Evolutionary conservation across 2,329 filamentous ascomycete genomes (phyloP).

Genomic region (Aureobasidium sp.): DNA sequence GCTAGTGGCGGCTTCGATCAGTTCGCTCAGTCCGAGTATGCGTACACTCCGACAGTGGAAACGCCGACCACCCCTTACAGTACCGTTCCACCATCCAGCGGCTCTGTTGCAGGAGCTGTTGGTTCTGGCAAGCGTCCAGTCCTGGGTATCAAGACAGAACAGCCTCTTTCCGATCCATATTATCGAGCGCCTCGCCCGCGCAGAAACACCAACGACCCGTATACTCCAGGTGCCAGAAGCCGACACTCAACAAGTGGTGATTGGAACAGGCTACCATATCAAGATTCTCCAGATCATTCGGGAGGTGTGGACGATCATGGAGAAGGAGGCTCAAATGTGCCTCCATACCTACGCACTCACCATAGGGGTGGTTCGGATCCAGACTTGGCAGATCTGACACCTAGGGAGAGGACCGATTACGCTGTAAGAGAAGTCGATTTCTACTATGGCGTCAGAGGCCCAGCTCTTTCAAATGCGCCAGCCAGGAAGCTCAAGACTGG

Average conservation of each 20-base stretch:
- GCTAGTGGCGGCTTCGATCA: conserved; percentile 44
- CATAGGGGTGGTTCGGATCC: conserved; percentile 43
- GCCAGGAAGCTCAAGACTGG: conserved; percentile 85
- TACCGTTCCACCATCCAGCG: conserved; percentile 47
- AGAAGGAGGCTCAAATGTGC: conserved; percentile 40
- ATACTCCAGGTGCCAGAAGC: conserved; percentile 35
- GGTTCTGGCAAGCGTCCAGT: conserved; percentile 40
- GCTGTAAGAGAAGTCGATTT: conserved; percentile 92
- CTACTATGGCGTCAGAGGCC: conserved; percentile 87
- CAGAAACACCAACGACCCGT: conserved; percentile 51
- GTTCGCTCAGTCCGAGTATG: conserved; percentile 44
- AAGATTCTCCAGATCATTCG: conserved; percentile 32
- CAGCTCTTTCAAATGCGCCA: conserved; percentile 64
- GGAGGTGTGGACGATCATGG: conserved; percentile 26
- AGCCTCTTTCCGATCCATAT: conserved; percentile 59
- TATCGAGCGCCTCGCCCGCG: conserved; percentile 76
- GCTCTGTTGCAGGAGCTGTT: conserved; percentile 32
- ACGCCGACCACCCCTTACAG: conserved; percentile 69
- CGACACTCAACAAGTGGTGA: conserved; percentile 37
- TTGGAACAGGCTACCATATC: conserved; percentile 38
- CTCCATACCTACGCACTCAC: conserved; percentile 45
- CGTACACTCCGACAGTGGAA: conserved; percentile 40
- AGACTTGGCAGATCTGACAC: conserved; percentile 39
- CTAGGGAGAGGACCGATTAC: conserved; percentile 66
- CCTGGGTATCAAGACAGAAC: conserved; percentile 25